Evolutionary conservation across 495 filamentous ascomycete genomes (phyloP).

Genomic region (Penicillium odoratum): DNA sequence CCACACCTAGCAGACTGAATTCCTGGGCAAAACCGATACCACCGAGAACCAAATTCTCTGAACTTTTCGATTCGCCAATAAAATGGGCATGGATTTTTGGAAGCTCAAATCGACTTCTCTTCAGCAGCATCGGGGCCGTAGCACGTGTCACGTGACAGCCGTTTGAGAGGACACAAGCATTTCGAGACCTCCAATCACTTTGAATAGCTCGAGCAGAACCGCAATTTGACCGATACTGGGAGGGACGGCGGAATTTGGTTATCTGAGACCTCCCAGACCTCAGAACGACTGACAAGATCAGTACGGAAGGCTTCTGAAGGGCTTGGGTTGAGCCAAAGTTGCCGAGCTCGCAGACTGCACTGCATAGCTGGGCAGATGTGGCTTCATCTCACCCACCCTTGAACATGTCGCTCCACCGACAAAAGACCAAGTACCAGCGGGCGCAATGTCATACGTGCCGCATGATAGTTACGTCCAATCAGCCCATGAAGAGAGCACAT

Average conservation of each 20-base stretch:
- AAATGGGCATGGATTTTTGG: conserved; percentile 3
- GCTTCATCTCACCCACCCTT: not conserved
- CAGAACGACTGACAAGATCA: not conserved
- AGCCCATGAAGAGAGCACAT: not conserved
- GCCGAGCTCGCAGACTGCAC: not conserved
- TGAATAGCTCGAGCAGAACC: not conserved
- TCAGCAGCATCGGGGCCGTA: not conserved
- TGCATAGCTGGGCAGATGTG: not conserved
- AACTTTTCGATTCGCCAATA: conserved; percentile 4
- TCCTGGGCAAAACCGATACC: conserved; percentile 1
- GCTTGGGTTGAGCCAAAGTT: not conserved
- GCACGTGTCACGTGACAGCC: not conserved
- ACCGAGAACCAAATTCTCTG: not conserved
- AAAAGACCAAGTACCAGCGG: not conserved
- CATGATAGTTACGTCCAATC: not conserved
- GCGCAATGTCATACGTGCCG: not conserved
- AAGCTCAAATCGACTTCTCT: conserved; percentile 8
- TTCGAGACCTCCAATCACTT: not conserved
- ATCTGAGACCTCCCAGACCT: conserved; percentile 1
- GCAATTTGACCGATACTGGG: not conserved
- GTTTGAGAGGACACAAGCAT: not conserved
- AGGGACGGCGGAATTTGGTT: not conserved
- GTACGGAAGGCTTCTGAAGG: not conserved
- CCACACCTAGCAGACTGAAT: not conserved
- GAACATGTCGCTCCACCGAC: not conserved